A percentile compares a stretch with the other conserved stretches of the same genome.
phyloP scores from a whole-genome alignment of 768 basidiomycete species.

The Tulasnella sp. region DNA sequence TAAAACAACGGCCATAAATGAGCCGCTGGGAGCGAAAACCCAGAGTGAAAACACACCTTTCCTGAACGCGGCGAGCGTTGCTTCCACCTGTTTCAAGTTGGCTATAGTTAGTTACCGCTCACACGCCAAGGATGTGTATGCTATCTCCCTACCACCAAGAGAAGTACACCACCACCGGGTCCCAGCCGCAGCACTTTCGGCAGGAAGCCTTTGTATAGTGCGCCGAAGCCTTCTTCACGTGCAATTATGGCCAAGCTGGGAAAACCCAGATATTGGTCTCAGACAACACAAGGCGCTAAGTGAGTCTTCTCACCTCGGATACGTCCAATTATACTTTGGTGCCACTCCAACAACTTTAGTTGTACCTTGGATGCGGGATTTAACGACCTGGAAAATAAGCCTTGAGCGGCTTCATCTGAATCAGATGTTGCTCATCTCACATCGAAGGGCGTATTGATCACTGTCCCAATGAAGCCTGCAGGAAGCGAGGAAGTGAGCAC shows the following conservation, averaged over 20 bases:
- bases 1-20: background rate
- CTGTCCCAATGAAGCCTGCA: conserved; percentile 45
- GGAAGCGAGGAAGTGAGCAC: background rate
- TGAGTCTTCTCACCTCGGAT: conserved; percentile 52
- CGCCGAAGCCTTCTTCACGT: conserved; percentile 74
- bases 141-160: conserved; percentile 60
- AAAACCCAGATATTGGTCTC: background rate
- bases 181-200: conserved; percentile 93
- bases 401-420: background rate
- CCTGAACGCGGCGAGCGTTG: conserved; percentile 67
- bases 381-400: conserved; percentile 59
- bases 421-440: conserved; percentile 32
- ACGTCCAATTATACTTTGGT: conserved; percentile 92
- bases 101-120: background rate
- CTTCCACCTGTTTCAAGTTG: conserved; percentile 35
- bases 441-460: conserved; percentile 73
- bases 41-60: conserved; percentile 36
- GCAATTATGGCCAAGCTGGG: conserved; percentile 56
- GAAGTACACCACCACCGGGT: conserved; percentile 86
- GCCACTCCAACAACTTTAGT: conserved; percentile 50
- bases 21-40: background rate
- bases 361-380: conserved; percentile 85
- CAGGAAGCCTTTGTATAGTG: conserved; percentile 89
- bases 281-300: background rate
- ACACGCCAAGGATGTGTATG: background rate